phyloP scores from a whole-genome alignment of 495 filamentous ascomycete genomes.

The Penicillium psychrofluorescens region DNA sequence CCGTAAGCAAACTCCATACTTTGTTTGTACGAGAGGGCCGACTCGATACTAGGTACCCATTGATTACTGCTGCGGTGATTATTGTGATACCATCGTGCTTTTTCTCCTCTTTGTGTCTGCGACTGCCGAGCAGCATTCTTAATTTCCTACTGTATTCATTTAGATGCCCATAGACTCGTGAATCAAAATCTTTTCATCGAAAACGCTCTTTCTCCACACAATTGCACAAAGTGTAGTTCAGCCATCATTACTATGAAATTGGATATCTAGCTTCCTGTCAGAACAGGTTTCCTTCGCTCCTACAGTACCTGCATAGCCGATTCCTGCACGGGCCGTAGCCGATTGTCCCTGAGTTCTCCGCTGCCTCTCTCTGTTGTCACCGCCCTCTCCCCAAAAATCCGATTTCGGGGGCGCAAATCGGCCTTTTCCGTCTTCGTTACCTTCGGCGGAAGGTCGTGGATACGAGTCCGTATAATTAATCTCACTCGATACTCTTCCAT shows the following conservation, averaged over 20 bases:
- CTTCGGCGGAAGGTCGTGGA: no score
- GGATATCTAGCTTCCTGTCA: no score
- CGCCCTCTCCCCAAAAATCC: conserved; percentile 4
- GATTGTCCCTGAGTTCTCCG: neutral
- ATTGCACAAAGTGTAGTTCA: no score
- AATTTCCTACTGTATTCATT: neutral
- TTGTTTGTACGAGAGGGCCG: conserved; percentile 5
- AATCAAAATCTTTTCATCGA: no score
- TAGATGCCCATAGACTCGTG: neutral
- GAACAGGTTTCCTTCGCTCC: no score
- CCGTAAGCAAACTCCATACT: conserved; percentile 1
- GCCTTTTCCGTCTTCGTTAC: conserved; percentile 1
- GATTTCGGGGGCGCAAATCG: conserved; percentile 16
- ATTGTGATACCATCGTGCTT: conserved; percentile 5
- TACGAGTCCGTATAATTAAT: no score
- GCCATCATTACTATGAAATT: no score
- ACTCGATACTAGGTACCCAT: conserved; percentile 16
- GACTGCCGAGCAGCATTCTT: neutral
- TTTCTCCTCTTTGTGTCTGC: neutral
- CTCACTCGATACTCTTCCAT: no score
- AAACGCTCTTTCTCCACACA: no score
- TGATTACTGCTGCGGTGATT: conserved; percentile 8
- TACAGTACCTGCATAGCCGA: neutral
- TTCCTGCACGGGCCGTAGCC: neutral
- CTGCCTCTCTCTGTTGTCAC: neutral